Evolutionary conservation across 1,139 yeast genomes (phyloP).

Genomic region (Saccharomyces hybrid): DNA sequence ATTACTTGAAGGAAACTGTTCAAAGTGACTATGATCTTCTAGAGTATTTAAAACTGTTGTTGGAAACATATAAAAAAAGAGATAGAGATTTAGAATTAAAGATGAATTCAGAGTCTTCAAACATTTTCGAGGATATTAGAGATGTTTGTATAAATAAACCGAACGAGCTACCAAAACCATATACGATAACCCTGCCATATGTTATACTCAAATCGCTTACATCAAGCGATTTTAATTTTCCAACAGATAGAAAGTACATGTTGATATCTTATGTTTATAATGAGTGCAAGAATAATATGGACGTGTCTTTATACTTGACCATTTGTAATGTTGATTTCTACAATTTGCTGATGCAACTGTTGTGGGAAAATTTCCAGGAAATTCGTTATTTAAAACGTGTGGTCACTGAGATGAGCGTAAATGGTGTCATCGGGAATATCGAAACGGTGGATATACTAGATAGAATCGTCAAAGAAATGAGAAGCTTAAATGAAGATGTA

Average conservation of each 20-base stretch:
- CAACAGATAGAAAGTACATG: slow-evolving; percentile 23
- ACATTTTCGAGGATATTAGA: slow-evolving; percentile 15
- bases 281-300: slow-evolving; percentile 22
- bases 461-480: slow-evolving; percentile 15
- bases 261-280: slow-evolving; percentile 24
- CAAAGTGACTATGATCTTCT: slow-evolving; percentile 25
- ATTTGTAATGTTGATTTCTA: slow-evolving; percentile 29
- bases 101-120: slow-evolving; percentile 6
- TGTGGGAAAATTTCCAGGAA: slow-evolving; percentile 28
- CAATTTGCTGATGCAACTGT: slow-evolving; percentile 22
- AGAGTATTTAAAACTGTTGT: slow-evolving; percentile 11
- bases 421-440: slow-evolving; percentile 29
- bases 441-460: slow-evolving; percentile 25
- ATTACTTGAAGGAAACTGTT: slow-evolving; percentile 8
- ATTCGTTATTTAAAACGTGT: slow-evolving; percentile 17
- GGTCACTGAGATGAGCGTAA: slow-evolving; percentile 27
- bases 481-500: slow-evolving; percentile 22
- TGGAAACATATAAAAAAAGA: slow-evolving; percentile 13
- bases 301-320: slow-evolving; percentile 24
- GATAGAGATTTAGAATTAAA: slow-evolving; percentile 12
- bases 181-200: slow-evolving; percentile 23
- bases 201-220: slow-evolving; percentile 19
- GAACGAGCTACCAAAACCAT: slow-evolving; percentile 24
- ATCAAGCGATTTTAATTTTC: slow-evolving; percentile 14
- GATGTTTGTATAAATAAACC: slow-evolving; percentile 8